Base-by-base conservation (phyloP, 495 filamentous ascomycete genomes). In the Talaromyces nanjingensis region DNA sequence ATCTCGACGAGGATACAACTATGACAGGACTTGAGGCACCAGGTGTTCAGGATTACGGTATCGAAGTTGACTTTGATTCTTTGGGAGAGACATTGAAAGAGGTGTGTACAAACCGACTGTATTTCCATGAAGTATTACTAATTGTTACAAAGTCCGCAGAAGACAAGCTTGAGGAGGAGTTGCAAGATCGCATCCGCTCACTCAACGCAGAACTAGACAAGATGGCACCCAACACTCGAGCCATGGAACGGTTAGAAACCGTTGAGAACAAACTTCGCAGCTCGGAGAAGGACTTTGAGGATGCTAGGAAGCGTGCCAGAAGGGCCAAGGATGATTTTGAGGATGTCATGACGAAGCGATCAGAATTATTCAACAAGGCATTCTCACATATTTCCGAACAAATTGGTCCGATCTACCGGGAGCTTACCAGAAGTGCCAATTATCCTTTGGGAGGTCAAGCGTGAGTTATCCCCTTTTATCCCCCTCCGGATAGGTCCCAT, bases 301-400 rank as follows among this genome's bases (percentile, higher is more conserved):
- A 91, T 66, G 87, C 93, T 2, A 86, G 91, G 54, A 83, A 82
- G 34, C 79, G 84, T 24, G 87, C 90, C 55, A 88, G 87, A 63
- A 84, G 80, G 45, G 88, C 92, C 14, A 90, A 89, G 69, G 89
- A 96, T 3, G 87, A 86, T 29, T 99, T 97, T 69, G 86, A 90
- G 64, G 76, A 83, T 14, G 84, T 94, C 45, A 94, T 92, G 76
- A 82, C 89, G 57, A 86, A 87, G 76, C 91, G 94, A 8, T 91
- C 88, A 66, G 91, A 94, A 59, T 82, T 96, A 42, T 99, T 99
- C 83, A 92, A 91, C 77, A 92, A 90, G 73, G 94, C 94, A 60
- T 98, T 97, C 77, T 80, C 82, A 27, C 94, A 99, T 73, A 99
- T 99, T 72, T 90, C 89, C 14, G 92, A 96, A 68, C 91, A 97